These are phyloP conservation scores for Trebouxiophyceae sp. DNA, from an alignment of 163 green algal genomes.

Conservation along the genomic window DNA sequence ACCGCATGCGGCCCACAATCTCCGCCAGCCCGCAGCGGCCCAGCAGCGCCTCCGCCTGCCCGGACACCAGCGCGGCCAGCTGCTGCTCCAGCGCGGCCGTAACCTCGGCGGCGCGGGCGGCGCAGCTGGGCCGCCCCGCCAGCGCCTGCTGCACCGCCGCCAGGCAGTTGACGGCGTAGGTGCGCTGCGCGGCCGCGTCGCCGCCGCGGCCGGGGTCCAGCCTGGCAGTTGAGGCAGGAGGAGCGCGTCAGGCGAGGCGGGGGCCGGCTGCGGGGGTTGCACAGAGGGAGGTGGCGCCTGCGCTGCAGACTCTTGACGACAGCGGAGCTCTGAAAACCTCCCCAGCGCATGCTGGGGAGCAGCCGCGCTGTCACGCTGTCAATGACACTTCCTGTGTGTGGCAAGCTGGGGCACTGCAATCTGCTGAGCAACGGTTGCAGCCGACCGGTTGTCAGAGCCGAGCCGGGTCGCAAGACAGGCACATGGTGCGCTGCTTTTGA, in stretches of 20 bases:
- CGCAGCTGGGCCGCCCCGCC: conserved; percentile 18
- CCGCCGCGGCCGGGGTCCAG: conserved; percentile 40
- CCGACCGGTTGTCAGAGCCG: too few relatives aligned
- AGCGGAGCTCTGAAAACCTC: too few relatives aligned
- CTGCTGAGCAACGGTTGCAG: too few relatives aligned
- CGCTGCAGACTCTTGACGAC: too few relatives aligned
- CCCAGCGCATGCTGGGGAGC: too few relatives aligned
- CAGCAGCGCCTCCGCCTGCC: conserved; percentile 52
- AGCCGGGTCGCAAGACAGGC: too few relatives aligned
- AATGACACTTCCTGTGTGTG: background rate
- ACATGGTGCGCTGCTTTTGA: too few relatives aligned
- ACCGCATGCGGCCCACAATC: conserved; percentile 49
- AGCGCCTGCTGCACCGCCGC: conserved; percentile 47
- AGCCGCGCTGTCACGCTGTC: too few relatives aligned
- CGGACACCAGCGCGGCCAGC: conserved; percentile 43
- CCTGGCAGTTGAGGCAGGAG: conserved; percentile 10
- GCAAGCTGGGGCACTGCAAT: too few relatives aligned
- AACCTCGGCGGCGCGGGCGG: conserved; percentile 13
- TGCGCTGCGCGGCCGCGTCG: conserved; percentile 44
- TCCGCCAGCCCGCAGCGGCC: conserved; percentile 54
- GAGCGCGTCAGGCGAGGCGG: too few relatives aligned
- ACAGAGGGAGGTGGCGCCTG: too few relatives aligned
- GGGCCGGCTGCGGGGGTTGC: too few relatives aligned
- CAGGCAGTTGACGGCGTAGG: conserved; percentile 89
- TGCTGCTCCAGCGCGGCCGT: background rate